These are phyloP conservation scores for Choiromyces venosus DNA, from an alignment of 495 filamentous ascomycete species.

Conservation along the genomic window DNA sequence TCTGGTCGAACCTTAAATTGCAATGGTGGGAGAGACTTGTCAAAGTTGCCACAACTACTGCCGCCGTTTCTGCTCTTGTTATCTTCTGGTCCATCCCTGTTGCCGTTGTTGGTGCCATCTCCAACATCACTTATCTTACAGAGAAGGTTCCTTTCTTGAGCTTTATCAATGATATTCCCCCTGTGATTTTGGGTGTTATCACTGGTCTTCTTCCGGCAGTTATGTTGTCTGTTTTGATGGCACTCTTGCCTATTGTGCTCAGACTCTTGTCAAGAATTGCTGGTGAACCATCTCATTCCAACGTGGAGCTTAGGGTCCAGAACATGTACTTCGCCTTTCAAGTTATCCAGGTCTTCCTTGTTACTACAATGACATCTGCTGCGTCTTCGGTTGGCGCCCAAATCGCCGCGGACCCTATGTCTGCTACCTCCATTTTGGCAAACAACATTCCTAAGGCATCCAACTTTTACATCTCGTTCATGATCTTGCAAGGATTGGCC, in stretches of 20 bases:
- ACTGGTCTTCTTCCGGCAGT: constrained; percentile 78
- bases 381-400: constrained; percentile 60
- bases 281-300: constrained; percentile 69
- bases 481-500: constrained; percentile 87
- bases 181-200: constrained; percentile 68
- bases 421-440: constrained; percentile 62
- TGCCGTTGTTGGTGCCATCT: constrained; percentile 75
- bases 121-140: constrained; percentile 70
- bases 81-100: constrained; percentile 97
- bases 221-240: constrained; percentile 78
- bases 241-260: constrained; percentile 80
- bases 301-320: constrained; percentile 79
- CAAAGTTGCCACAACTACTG: constrained; percentile 62
- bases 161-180: constrained; percentile 71
- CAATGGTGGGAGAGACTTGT: constrained; percentile 81
- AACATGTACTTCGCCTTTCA: constrained; percentile 94
- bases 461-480: constrained; percentile 94
- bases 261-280: constrained; percentile 65
- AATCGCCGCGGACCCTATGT: constrained; percentile 60
- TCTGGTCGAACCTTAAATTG: constrained; percentile 83
- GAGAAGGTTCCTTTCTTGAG: constrained; percentile 57
- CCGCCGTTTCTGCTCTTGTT: constrained; percentile 70
- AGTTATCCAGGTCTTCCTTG: constrained; percentile 88
- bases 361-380: constrained; percentile 72
- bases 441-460: constrained; percentile 70